These are phyloP conservation scores for Boletus tylopilopsis DNA, from an alignment of 768 basidiomycete genomes.

Conservation along the genomic window DNA sequence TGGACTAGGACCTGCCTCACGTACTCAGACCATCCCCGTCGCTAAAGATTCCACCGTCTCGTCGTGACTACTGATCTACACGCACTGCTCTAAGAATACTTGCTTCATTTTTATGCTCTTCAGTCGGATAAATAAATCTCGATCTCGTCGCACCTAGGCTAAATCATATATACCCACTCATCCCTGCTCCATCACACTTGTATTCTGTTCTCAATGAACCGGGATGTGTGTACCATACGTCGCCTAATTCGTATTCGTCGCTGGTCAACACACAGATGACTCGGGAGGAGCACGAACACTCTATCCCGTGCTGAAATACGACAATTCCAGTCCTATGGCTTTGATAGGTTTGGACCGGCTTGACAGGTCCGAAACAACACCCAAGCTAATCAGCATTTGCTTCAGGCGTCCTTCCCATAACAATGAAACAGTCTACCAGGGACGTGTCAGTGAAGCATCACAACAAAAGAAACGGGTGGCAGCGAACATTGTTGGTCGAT, in stretches of 20 bases:
- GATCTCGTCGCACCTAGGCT: conserved; percentile 13
- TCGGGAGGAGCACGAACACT: neutral
- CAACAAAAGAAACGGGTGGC: neutral
- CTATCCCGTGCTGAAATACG: conserved; percentile 77
- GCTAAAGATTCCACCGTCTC: conserved; percentile 28
- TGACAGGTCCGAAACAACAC: conserved; percentile 87
- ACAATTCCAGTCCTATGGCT: conserved; percentile 87
- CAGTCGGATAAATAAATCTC: conserved; percentile 18
- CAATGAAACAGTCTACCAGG: conserved; percentile 77
- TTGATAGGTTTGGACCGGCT: conserved; percentile 83
- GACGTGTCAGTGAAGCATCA: neutral
- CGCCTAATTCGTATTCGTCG: conserved; percentile 15
- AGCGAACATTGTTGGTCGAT: conserved; percentile 82
- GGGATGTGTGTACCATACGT: conserved; percentile 21
- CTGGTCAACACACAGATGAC: neutral
- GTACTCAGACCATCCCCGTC: conserved; percentile 23
- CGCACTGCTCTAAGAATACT: conserved; percentile 8
- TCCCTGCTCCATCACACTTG: conserved; percentile 20
- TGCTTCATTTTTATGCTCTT: conserved; percentile 13
- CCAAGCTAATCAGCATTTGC: conserved; percentile 85
- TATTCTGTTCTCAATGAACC: conserved; percentile 14
- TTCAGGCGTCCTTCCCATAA: conserved; percentile 93
- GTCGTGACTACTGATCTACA: conserved; percentile 17
- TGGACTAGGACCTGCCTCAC: conserved; percentile 24
- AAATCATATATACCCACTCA: conserved; percentile 23